A percentile compares a stretch with the other conserved stretches of the same genome.
These are phyloP conservation scores for Komagataella populi DNA, from an alignment of 805 yeast species.

Conservation along the genomic window DNA sequence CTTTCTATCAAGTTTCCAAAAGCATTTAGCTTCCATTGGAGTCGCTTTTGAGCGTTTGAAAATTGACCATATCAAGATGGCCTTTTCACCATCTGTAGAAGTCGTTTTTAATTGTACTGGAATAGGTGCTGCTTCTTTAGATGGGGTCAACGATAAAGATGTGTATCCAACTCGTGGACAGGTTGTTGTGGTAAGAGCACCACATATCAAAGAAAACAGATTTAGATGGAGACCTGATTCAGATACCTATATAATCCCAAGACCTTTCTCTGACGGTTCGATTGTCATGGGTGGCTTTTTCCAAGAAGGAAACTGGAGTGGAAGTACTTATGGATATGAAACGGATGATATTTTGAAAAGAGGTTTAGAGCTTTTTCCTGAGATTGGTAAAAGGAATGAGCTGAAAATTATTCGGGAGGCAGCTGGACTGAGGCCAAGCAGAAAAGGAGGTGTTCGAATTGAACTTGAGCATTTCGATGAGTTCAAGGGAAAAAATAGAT, in stretches of 20 bases:
- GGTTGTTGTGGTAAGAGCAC: constrained; percentile 59
- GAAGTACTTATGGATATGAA: constrained; percentile 42
- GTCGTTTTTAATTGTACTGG: constrained; percentile 70
- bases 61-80: constrained; percentile 43
- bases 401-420: constrained; percentile 48
- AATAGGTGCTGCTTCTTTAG: constrained; percentile 46
- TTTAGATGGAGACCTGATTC: constrained; percentile 47
- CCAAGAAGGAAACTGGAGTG: constrained; percentile 50
- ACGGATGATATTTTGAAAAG: constrained; percentile 49
- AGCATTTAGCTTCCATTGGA: constrained; percentile 30
- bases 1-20: constrained; percentile 34
- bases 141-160: constrained; percentile 49
- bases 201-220: constrained; percentile 46
- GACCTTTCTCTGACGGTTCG: constrained; percentile 54
- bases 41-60: constrained; percentile 34
- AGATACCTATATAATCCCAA: constrained; percentile 60
- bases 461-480: constrained; percentile 34
- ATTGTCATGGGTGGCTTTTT: constrained; percentile 65
- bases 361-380: constrained; percentile 37
- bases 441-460: constrained; percentile 65
- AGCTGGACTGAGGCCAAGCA: constrained; percentile 66
- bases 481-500: constrained; percentile 15
- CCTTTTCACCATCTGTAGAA: constrained; percentile 23
- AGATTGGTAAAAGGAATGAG: constrained; percentile 23
- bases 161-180: constrained; percentile 75